Conservation (phyloP, 768 basidiomycete genomes). For the Lactarius pseudohatsudake region DNA sequence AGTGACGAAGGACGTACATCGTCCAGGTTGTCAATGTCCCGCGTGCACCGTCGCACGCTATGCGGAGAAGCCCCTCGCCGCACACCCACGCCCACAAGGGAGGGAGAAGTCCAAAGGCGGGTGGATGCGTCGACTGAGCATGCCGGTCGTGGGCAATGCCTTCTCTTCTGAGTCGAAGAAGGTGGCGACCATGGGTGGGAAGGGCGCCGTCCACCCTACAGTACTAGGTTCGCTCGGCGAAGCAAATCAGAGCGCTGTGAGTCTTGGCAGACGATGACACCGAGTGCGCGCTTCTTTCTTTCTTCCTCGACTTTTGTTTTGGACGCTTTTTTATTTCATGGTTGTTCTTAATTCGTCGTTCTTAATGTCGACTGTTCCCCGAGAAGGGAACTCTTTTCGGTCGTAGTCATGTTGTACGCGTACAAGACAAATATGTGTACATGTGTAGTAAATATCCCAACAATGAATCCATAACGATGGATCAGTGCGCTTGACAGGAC, state of each 20-base stretch:
- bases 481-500: neutral
- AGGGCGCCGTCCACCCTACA: neutral
- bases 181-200: conserved; percentile 18
- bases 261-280: conserved; percentile 20
- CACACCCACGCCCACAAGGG: conserved; percentile 46
- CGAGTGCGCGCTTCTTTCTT: neutral
- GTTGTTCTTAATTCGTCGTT: neutral
- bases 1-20: conserved; percentile 42
- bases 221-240: conserved; percentile 16
- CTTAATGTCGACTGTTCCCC: neutral
- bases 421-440: neutral
- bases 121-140: conserved; percentile 77
- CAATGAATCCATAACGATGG: neutral
- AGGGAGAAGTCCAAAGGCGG: conserved; percentile 60
- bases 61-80: conserved; percentile 36
- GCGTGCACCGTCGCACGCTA: conserved; percentile 62
- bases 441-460: neutral
- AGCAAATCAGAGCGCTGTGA: conserved; percentile 18
- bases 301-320: neutral
- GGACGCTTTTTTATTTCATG: neutral
- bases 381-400: neutral
- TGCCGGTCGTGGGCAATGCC: conserved; percentile 60
- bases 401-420: neutral
- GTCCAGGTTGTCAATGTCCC: conserved; percentile 66
- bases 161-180: conserved; percentile 60